These are phyloP conservation scores for Lipomyces sp. DNA, from an alignment of 805 yeast species.

Conservation along the genomic window DNA sequence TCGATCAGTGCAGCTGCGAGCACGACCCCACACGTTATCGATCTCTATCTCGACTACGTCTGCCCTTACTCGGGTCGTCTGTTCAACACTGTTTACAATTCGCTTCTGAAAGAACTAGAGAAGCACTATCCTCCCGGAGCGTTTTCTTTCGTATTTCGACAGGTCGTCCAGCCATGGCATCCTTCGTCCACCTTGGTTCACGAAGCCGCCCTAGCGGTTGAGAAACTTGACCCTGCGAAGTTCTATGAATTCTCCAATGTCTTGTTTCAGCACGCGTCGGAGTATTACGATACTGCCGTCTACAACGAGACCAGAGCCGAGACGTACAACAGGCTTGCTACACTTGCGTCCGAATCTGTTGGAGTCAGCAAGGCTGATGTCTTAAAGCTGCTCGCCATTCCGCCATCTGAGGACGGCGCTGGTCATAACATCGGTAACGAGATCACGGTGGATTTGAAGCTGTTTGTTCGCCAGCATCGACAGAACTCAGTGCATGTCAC, in stretches of 20 bases:
- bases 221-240: constrained; percentile 55
- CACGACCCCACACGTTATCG: constrained; percentile 51
- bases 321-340: constrained; percentile 58
- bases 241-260: constrained; percentile 63
- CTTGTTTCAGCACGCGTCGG: constrained; percentile 59
- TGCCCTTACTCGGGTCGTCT: constrained; percentile 76
- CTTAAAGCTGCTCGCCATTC: constrained; percentile 45
- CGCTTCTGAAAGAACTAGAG: constrained; percentile 59
- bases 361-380: constrained; percentile 50
- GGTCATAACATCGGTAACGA: constrained; percentile 62
- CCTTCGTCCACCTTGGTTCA: constrained; percentile 69
- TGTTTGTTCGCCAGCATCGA: constrained; percentile 72
- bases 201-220: constrained; percentile 74
- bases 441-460: constrained; percentile 67
- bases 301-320: constrained; percentile 59
- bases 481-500: constrained; percentile 84
- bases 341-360: constrained; percentile 51
- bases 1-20: constrained; percentile 22
- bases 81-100: constrained; percentile 58
- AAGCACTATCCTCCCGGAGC: constrained; percentile 51
- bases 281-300: constrained; percentile 67
- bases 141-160: constrained; percentile 66
- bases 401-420: constrained; percentile 43
- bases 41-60: constrained; percentile 72
- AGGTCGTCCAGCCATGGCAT: constrained; percentile 92